A percentile compares a stretch with the other conserved stretches of the same genome.
Conservation (phyloP, 768 basidiomycete genomes). For the Tulasnella sp. region DNA sequence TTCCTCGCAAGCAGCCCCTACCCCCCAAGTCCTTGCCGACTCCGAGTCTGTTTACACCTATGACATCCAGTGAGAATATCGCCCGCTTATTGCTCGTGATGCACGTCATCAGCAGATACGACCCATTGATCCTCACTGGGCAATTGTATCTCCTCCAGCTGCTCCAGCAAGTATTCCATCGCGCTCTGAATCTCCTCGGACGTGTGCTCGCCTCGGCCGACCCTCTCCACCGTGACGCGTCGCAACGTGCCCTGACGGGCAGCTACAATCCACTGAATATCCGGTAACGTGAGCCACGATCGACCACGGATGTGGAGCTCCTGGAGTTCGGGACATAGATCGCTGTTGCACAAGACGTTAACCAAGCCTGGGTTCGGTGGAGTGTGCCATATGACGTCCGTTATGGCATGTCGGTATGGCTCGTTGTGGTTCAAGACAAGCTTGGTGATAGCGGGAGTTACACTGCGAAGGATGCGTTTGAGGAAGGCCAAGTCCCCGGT, state of each 20-base stretch:
- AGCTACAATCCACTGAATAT: not conserved
- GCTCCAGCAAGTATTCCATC: not conserved
- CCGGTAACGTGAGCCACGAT: not conserved
- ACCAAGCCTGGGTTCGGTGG: not conserved
- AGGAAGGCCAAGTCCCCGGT: not conserved
- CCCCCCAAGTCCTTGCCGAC: not conserved
- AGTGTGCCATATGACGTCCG: not conserved
- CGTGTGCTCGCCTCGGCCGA: not conserved
- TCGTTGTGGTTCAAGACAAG: not conserved
- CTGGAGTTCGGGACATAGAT: not conserved
- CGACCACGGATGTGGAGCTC: not conserved
- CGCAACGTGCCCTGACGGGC: not conserved
- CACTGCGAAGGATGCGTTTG: not conserved
- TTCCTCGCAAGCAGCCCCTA: not conserved
- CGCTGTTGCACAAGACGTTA: not conserved
- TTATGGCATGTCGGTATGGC: not conserved
- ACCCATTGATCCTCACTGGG: not conserved
- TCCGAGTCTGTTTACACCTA: not conserved
- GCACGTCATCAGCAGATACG: not conserved
- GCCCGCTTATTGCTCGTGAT: not conserved
- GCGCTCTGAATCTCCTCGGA: not conserved
- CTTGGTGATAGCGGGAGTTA: not conserved
- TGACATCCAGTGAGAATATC: not conserved
- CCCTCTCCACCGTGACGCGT: constrained; percentile 1
- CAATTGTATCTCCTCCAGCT: not conserved